Evolutionary conservation across 495 filamentous ascomycete genomes (phyloP), one percentile per base, ranked within the genome.

Genomic region (Haplographium delicatum): DNA sequence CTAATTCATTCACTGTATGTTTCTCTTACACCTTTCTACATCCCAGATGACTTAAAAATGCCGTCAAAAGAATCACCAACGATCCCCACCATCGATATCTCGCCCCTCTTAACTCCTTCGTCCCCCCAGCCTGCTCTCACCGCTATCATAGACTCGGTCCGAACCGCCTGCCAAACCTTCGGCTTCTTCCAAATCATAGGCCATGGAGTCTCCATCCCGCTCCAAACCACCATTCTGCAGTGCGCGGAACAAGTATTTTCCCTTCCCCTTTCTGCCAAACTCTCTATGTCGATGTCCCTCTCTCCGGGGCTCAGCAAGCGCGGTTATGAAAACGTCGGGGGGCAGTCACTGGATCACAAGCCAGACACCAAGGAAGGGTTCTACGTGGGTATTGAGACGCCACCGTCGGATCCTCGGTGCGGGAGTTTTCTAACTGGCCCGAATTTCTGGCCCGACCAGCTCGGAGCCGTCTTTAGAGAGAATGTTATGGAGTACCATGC

Each of bases 101-200:
- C 28, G 7, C 28, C 28, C 28, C 13, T 31, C 28, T 13, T 13
- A 7, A 31, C 28, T 31, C 28, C 28, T 31, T 13, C 28, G 28
- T 7, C 28, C 28, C 28, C 7, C 13, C 28, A 7, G 13, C 7
- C 28, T 31, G 13, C 7, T 31, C 28, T 31, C 28, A 31, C 7
- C n/a, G n/a, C n/a, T n/a, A 38, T 54, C 13, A 37, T 48, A 16
- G 25, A 3, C 4, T 23, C 23, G 4, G 31, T 82, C 16, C 66
- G 65, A 19, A 63, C 70, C 28, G 76, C 75, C 1, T 81, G 75
- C 50, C 64, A 66, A 0, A 65, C 69, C 5, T 72, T 74, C 25
- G 78, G 79, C 0, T 82, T 82, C 60, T 79, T 82, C 58, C 72
- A 77, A 23, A 70, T 80, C 22, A 66, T 68, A 30, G 66, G 64